phyloP scores from a whole-genome alignment of 345 rosid genomes.

The Brassica cretica region DNA sequence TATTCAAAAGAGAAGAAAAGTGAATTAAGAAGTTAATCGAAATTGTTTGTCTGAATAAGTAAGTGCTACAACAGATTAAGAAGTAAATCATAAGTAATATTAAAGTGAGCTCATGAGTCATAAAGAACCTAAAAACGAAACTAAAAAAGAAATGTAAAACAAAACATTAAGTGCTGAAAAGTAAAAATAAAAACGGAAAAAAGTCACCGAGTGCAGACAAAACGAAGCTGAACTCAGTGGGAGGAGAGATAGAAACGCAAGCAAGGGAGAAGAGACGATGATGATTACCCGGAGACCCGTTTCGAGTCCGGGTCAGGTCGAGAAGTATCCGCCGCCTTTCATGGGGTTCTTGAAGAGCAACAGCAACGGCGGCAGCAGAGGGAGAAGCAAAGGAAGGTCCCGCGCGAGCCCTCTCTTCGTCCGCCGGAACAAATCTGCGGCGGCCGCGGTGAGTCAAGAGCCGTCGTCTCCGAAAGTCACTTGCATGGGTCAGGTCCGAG shows the following conservation, averaged over 20 bases:
- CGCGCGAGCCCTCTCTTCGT: slow-evolving; percentile 87
- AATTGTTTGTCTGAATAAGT: background rate
- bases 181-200: slow-evolving; percentile 12
- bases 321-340: slow-evolving; percentile 73
- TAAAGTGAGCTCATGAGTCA: background rate
- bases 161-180: slow-evolving; percentile 4
- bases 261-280: slow-evolving; percentile 24
- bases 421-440: slow-evolving; percentile 48
- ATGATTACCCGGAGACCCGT: slow-evolving; percentile 59
- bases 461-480: slow-evolving; percentile 94
- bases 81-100: background rate
- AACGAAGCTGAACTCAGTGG: slow-evolving; percentile 13
- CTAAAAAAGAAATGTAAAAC: background rate
- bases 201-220: slow-evolving; percentile 16
- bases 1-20: background rate
- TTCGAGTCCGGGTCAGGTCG: slow-evolving; percentile 79
- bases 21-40: slow-evolving; percentile 20
- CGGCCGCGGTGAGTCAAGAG: slow-evolving; percentile 57
- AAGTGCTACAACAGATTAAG: slow-evolving; percentile 1
- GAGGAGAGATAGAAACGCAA: background rate
- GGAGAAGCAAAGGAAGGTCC: slow-evolving; percentile 68
- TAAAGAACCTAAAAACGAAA: slow-evolving; percentile 11
- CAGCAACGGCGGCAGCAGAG: slow-evolving; percentile 36
- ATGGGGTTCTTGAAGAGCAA: slow-evolving; percentile 67
- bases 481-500: slow-evolving; percentile 97